These are phyloP conservation scores for Brassica napus DNA, from an alignment of 345 rosid genomes.

Conservation along the genomic window DNA sequence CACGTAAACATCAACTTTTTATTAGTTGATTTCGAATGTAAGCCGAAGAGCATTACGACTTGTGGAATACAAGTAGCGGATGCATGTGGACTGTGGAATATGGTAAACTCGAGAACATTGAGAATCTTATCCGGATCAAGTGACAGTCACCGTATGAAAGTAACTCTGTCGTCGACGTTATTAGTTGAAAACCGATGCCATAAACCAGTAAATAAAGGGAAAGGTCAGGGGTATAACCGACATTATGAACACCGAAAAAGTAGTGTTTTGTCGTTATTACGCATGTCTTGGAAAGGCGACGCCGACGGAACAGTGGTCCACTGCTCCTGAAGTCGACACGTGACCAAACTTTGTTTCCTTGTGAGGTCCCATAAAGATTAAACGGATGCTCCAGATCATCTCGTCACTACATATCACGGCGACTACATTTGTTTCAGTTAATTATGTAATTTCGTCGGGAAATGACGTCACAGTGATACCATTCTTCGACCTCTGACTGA, in stretches of 20 bases:
- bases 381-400: constrained; percentile 14
- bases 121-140: constrained; percentile 40
- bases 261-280: constrained; percentile 50
- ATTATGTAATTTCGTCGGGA: constrained; percentile 16
- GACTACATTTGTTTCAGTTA: not conserved
- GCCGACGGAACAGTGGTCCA: constrained; percentile 55
- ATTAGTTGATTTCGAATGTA: constrained; percentile 17
- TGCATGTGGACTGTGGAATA: not conserved
- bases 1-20: constrained; percentile 28
- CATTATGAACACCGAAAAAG: constrained; percentile 40
- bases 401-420: constrained; percentile 7
- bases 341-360: constrained; percentile 34
- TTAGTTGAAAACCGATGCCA: constrained; percentile 18
- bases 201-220: not conserved
- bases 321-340: constrained; percentile 44
- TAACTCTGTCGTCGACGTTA: constrained; percentile 17
- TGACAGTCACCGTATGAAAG: constrained; percentile 38
- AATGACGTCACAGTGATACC: constrained; percentile 32
- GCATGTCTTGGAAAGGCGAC: constrained; percentile 34
- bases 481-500: not conserved
- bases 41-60: not conserved
- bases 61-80: constrained; percentile 21
- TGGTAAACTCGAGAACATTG: not conserved
- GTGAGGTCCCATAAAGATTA: constrained; percentile 16
- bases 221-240: not conserved